Base-by-base conservation (phyloP, 2,329 filamentous ascomycete genomes). In the Orbilia quercus region DNA sequence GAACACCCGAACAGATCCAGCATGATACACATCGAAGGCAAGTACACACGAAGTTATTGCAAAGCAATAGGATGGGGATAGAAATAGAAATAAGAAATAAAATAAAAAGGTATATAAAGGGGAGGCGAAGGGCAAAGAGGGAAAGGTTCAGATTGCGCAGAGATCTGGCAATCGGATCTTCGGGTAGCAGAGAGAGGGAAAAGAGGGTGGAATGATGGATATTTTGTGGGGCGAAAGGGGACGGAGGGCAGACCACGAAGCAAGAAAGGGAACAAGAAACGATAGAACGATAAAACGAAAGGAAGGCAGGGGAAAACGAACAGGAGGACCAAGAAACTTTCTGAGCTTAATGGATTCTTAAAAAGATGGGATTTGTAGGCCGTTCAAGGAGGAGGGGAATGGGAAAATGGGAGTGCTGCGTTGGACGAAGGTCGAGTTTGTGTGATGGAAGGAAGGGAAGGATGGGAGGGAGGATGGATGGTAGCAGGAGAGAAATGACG, bases 81-180 rank as follows among this genome's bases (percentile, higher is more conserved):
- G 50, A 36, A 16, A 38, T 28, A 20, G 14, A 22, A 59, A 48
- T 40, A 58, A 50, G 31, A 23, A 31, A 67, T 54, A 47, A 25
- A 42, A 51, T 54, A 47, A 38, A 42, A 51, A 7, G 11, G 18
- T 2, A 23, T 16, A 45, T 16, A 36, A 69, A 42, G 16, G 20
- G 34, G 25, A 53, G 47, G 22, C 16, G 47, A 47, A 31, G 36
- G 48, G 31, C 14, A 44, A 31, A 31, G 40, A 53, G 18, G 18
- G 47, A 53, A n/a, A 53, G 44, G 47, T 7, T 20, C 28, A 12
- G 42, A 54, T 45, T 44, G 59, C 48, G 34, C 34, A 59, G 44
- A 59, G 62, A 67, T 67, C 63, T 47, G 45, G 18, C 53, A 67
- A 59, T 58, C 34, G 40, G 63, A 67, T 67, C 53, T 53, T 67